These are phyloP conservation scores for Lachnellula arida DNA, from an alignment of 2,329 filamentous ascomycete genomes.

Conservation along the genomic window DNA sequence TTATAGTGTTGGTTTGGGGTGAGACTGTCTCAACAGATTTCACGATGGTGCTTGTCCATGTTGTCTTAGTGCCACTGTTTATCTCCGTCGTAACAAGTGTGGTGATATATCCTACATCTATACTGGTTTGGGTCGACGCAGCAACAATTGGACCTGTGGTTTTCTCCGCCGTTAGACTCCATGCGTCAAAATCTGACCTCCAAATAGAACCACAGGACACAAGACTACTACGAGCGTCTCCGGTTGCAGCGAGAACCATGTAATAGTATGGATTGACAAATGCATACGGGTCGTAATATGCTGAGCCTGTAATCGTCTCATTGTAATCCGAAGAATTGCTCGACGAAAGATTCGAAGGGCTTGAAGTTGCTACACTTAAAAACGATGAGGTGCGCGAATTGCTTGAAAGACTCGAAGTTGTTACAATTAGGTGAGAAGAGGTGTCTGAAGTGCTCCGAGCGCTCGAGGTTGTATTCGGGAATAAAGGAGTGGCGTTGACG, in stretches of 20 bases:
- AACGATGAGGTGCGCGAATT: neutral
- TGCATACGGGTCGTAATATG: neutral
- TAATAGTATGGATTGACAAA: neutral
- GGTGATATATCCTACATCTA: neutral
- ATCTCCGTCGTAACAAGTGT: neutral
- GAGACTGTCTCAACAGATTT: neutral
- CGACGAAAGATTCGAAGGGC: neutral
- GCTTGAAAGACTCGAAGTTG: neutral
- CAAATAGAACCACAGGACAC: neutral
- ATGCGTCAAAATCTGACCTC: neutral
- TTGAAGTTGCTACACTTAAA: neutral
- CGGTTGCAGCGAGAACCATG: neutral
- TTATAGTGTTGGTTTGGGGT: neutral
- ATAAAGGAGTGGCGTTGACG: no score
- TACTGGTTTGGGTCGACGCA: neutral
- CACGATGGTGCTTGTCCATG: neutral
- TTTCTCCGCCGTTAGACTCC: neutral
- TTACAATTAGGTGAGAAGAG: no score
- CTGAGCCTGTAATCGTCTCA: neutral
- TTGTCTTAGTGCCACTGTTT: neutral
- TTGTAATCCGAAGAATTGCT: neutral
- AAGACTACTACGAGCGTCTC: neutral
- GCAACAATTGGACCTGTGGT: neutral
- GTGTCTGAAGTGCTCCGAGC: neutral
- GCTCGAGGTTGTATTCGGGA: neutral